These are phyloP conservation scores for Pseudozyma sp. DNA, from an alignment of 1,284 basidiomycete species.

Conservation along the genomic window DNA sequence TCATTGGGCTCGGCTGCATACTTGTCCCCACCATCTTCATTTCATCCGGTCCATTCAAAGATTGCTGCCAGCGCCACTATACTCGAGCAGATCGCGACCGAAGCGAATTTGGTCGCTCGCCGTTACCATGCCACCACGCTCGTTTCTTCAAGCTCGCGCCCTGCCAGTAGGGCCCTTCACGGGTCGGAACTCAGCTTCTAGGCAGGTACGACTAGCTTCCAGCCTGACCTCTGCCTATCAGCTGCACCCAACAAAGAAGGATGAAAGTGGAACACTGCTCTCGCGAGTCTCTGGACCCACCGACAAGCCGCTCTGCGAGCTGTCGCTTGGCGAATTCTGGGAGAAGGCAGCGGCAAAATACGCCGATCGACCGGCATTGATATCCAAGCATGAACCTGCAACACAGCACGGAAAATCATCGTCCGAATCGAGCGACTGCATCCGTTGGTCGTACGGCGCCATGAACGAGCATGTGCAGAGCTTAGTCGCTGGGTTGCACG, in stretches of 20 bases:
- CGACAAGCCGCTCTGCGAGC: conserved; percentile 74
- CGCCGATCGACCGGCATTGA: conserved; percentile 75
- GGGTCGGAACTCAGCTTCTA: not conserved
- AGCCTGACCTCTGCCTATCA: conserved; percentile 11
- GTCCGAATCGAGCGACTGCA: conserved; percentile 68
- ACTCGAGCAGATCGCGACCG: not conserved
- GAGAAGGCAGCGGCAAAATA: conserved; percentile 74
- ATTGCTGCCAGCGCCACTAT: too few species aligned
- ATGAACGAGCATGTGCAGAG: conserved; percentile 78
- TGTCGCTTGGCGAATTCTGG: conserved; percentile 78
- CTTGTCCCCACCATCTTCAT: too few species aligned
- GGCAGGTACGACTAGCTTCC: conserved; percentile 14
- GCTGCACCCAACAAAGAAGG: conserved; percentile 31
- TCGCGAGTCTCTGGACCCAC: conserved; percentile 72
- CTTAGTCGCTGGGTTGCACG: conserved; percentile 76
- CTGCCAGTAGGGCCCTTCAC: not conserved
- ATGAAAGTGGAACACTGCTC: conserved; percentile 27
- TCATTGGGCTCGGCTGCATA: not conserved
- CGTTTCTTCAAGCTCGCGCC: conserved; percentile 3
- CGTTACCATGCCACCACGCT: conserved; percentile 11
- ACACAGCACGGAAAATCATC: conserved; percentile 73
- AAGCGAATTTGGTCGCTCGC: too few species aligned
- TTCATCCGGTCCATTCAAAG: too few species aligned
- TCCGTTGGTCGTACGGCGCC: conserved; percentile 81
- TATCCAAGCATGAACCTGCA: conserved; percentile 76